Evolutionary conservation across 352 stramenopile genomes (phyloP), one percentile per base, ranked within the genome.

Genomic region (Pseudoperonospora humuli): DNA sequence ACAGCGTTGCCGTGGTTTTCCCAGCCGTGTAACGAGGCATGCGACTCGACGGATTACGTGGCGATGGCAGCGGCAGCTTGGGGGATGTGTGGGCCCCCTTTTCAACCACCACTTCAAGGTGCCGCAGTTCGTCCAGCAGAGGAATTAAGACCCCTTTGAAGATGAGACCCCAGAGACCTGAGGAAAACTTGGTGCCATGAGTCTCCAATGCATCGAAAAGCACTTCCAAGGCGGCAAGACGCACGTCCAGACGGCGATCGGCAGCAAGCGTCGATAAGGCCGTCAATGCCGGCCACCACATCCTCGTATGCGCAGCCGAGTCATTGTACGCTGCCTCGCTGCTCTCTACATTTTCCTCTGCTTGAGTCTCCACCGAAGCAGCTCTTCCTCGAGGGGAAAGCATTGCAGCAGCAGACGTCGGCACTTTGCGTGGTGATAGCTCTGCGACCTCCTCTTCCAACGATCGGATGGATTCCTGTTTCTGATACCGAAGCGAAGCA

Each of bases 201-300:
- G 55, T 62, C 32, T 86, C 61, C 8, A 96, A 64, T 13, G 77
- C 66, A 31, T 75, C 64, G 38, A 86, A 95, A 1, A 96, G 68
- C 1, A 67, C 70, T 19, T 86, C 50, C 3, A 96, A 46, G 5
- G 83, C 82, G 13, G 67, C 60, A 3, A 86, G 54, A 11, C 86
- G 81, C 26, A 99, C 75, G n/a, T 94, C 70, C 10, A 93, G 57
- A 19, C 95, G 87, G 8, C 68, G 61, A 48, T 98, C 94, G 1
- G 81, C 84, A 44, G 97, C 86, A 10, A 96, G 71, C 21, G 86
- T 91, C 0, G 89, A 96, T n/a, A 99, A 64, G 18, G 95, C 96
- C 5, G 97, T 94, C 35, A 99, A 64, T 33, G 99, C 85, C 0
- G 96, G 96, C 96, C 95, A 99, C 79, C 75, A 88, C 54, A 87